Evolutionary conservation across 2,329 filamentous ascomycete genomes (phyloP).

Genomic region (Fusarium humuli): DNA sequence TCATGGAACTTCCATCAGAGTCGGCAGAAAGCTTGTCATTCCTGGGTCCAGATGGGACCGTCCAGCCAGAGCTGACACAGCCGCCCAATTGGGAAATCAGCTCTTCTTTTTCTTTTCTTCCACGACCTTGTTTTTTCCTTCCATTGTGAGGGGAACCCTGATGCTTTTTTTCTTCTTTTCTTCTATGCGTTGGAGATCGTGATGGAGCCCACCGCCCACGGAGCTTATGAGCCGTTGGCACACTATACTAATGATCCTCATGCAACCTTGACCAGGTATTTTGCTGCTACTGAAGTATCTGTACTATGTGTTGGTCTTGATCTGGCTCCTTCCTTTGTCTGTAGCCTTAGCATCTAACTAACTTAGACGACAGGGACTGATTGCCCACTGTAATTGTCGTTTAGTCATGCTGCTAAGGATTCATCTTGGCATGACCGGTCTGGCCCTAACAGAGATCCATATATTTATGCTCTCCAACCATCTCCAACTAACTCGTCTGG

Average conservation of each 20-base stretch:
- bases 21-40: conserved; percentile 44
- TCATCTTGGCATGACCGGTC: neutral
- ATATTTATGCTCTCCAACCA: conserved; percentile 16
- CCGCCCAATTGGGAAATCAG: conserved; percentile 47
- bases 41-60: conserved; percentile 9
- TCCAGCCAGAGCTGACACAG: conserved; percentile 43
- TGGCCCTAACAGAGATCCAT: neutral
- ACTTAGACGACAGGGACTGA: neutral
- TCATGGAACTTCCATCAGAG: conserved; percentile 35
- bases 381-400: neutral
- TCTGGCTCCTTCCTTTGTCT: neutral
- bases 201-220: conserved; percentile 7
- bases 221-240: conserved; percentile 23
- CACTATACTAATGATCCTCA: conserved; percentile 10
- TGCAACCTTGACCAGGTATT: neutral
- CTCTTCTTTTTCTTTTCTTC: conserved; percentile 19
- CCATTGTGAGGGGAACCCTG: conserved; percentile 26
- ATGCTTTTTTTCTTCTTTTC: neutral
- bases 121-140: conserved; percentile 1
- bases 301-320: neutral
- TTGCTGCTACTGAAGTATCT: neutral
- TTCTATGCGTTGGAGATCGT: conserved; percentile 23
- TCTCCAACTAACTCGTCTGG: conserved; percentile 13
- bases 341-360: conserved; percentile 3
- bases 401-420: conserved; percentile 11